phyloP scores from a whole-genome alignment of 2,329 filamentous ascomycete species.

The Trichoderma arundinaceum region DNA sequence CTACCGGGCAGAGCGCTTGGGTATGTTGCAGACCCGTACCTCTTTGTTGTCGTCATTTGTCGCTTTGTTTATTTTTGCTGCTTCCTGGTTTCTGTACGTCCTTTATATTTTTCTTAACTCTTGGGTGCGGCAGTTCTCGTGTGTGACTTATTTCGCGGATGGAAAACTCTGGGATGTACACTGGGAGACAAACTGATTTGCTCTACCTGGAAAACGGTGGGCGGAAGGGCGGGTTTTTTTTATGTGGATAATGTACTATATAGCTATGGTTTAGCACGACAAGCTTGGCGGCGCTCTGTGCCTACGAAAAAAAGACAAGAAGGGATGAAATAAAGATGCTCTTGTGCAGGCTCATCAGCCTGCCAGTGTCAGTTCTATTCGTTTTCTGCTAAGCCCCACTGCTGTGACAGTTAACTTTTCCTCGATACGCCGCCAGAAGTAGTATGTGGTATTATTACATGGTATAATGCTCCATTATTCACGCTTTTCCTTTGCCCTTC shows the following conservation, averaged over 20 bases:
- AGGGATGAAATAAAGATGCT: constrained; percentile 26
- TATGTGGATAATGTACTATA: constrained; percentile 34
- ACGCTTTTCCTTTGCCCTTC: constrained; percentile 40
- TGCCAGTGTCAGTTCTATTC: constrained; percentile 22
- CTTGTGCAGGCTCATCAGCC: constrained; percentile 21
- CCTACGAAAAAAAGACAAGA: constrained; percentile 27
- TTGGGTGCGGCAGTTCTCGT: constrained; percentile 21
- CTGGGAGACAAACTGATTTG: constrained; percentile 25
- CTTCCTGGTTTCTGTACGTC: constrained; percentile 14
- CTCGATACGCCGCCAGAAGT: not conserved
- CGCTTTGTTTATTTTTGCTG: constrained; percentile 11
- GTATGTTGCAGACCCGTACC: constrained; percentile 30
- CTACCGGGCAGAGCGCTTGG: constrained; percentile 33
- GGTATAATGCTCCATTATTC: not conserved
- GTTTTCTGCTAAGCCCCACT: not conserved
- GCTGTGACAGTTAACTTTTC: not conserved
- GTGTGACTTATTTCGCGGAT: constrained; percentile 13
- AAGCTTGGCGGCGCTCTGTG: constrained; percentile 29
- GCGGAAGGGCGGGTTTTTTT: constrained; percentile 19
- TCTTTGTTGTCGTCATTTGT: constrained; percentile 14
- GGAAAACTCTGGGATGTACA: constrained; percentile 25
- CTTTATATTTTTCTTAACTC: constrained; percentile 15
- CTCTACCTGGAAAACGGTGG: constrained; percentile 34
- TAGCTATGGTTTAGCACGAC: constrained; percentile 31
- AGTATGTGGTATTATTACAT: constrained; percentile 9